Conservation (phyloP, 2,329 filamentous ascomycete genomes). For the Fusarium pininemorale region DNA sequence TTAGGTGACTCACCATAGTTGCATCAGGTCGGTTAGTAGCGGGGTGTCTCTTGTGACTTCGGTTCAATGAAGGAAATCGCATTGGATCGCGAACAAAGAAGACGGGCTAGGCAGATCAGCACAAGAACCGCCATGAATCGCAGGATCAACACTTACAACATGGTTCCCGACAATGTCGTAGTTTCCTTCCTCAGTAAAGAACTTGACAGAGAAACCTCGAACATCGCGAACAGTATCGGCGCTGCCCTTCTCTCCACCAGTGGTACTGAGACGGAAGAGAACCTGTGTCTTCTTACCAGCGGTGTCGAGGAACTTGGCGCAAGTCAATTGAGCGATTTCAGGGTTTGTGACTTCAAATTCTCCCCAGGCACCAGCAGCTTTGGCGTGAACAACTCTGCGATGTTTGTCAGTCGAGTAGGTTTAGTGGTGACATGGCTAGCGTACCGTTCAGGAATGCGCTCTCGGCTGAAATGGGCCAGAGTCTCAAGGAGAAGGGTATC, state of each 20-base stretch:
- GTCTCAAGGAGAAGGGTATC: slow-evolving; percentile 9
- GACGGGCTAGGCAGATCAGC: background rate
- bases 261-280: slow-evolving; percentile 75
- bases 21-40: slow-evolving; percentile 16
- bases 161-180: slow-evolving; percentile 62
- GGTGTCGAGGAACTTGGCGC: slow-evolving; percentile 59
- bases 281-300: slow-evolving; percentile 64
- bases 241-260: slow-evolving; percentile 72
- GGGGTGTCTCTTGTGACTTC: slow-evolving; percentile 37
- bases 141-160: background rate
- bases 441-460: slow-evolving; percentile 4
- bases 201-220: slow-evolving; percentile 67
- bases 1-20: background rate
- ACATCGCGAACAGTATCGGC: slow-evolving; percentile 74
- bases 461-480: slow-evolving; percentile 6
- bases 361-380: slow-evolving; percentile 56
- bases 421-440: fast-evolving
- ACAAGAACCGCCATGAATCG: fast-evolving
- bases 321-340: slow-evolving; percentile 63
- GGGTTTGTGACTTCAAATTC: slow-evolving; percentile 64
- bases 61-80: slow-evolving; percentile 4
- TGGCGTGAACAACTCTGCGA: slow-evolving; percentile 44
- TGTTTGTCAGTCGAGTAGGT: background rate
- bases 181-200: slow-evolving; percentile 71
- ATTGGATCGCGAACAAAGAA: slow-evolving; percentile 4